Conservation (phyloP, 257 asterid species). For the Parsonsia alboflavescens region DNA sequence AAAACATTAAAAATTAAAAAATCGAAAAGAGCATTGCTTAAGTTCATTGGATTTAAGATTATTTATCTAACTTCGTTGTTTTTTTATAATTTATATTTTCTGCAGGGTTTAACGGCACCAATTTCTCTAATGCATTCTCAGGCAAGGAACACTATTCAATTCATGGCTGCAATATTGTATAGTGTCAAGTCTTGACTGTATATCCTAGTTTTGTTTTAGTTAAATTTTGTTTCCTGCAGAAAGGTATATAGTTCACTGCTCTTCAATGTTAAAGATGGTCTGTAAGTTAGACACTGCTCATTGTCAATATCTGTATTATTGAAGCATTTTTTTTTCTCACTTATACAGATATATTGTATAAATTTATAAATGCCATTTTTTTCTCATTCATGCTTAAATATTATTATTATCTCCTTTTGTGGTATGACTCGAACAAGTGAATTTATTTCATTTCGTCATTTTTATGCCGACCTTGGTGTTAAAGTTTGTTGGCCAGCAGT, state of each 20-base stretch:
- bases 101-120: not conserved
- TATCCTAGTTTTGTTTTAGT: not conserved
- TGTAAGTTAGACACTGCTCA: not conserved
- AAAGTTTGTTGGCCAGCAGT: not conserved
- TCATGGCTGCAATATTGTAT: not conserved
- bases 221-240: not conserved
- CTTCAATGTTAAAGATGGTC: not conserved
- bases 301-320: conserved; percentile 12
- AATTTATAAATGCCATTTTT: not conserved
- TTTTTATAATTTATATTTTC: not conserved
- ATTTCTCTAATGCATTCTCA: not conserved
- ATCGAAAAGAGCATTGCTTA: not conserved
- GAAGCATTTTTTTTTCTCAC: not conserved
- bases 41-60: not conserved
- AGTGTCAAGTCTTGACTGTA: not conserved
- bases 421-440: not conserved
- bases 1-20: too few species aligned
- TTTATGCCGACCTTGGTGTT: not conserved
- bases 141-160: not conserved
- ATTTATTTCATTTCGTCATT: not conserved
- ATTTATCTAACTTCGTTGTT: not conserved
- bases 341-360: not conserved
- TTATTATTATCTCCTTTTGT: not conserved
- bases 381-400: not conserved
- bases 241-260: not conserved